Conservation (phyloP, 352 stramenopile species). For the Globisporangium acanthophoron region DNA sequence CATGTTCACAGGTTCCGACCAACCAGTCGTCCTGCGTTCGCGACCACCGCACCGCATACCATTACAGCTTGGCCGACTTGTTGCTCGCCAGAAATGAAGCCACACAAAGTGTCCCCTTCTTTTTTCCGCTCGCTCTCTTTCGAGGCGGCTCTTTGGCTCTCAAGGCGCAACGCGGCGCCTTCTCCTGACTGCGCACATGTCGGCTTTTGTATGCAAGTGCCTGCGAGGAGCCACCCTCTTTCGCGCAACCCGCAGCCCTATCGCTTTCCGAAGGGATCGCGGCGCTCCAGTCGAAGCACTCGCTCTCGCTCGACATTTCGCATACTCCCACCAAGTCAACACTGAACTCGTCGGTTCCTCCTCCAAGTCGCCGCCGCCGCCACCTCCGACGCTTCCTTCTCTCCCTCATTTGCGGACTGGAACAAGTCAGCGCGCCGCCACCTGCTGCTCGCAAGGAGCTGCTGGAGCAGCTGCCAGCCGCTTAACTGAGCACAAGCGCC, state of each 20-base stretch:
- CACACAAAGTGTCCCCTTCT: not conserved
- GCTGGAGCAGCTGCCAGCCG: not conserved
- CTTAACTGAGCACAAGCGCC: not conserved
- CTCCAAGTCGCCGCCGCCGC: not conserved
- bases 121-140: slow-evolving; percentile 2
- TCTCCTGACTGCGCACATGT: slow-evolving; percentile 7
- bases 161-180: not conserved
- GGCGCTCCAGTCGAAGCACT: not conserved
- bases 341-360: not conserved
- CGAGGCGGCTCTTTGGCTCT: not conserved
- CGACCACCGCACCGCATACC: too few species aligned
- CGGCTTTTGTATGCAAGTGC: not conserved
- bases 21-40: not conserved
- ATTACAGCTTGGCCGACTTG: not conserved
- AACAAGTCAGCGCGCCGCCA: slow-evolving; percentile 2
- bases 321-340: not conserved
- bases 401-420: not conserved
- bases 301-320: not conserved
- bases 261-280: not conserved
- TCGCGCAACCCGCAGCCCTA: not conserved
- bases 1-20: too few species aligned
- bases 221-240: slow-evolving; percentile 2
- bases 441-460: not conserved
- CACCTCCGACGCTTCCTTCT: not conserved
- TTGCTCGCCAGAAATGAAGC: not conserved